Conservation (phyloP, 192 early-diverging fungal species). For the Coemansia sp. region DNA sequence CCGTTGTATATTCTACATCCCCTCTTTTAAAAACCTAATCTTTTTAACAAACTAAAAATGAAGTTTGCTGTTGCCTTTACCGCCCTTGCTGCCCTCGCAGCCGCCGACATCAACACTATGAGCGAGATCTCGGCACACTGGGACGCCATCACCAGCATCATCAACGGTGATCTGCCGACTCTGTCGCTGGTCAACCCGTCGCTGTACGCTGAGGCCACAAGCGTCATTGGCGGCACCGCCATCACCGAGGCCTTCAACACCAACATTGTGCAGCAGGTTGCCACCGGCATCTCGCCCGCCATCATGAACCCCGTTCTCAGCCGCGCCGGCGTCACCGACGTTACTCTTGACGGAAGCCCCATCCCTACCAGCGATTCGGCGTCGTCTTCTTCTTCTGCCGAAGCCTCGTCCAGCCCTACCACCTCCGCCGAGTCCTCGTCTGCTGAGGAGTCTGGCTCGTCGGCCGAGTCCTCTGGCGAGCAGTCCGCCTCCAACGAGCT, state of each 20-base stretch:
- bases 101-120: slow-evolving; percentile 29
- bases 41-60: slow-evolving; percentile 15
- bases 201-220: slow-evolving; percentile 41
- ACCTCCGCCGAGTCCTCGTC: not conserved
- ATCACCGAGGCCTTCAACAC: slow-evolving; percentile 32
- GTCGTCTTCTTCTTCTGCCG: not conserved
- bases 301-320: slow-evolving; percentile 45
- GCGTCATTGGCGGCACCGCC: slow-evolving; percentile 39
- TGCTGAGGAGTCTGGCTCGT: not conserved
- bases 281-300: slow-evolving; percentile 43
- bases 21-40: not conserved
- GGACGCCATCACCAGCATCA: slow-evolving; percentile 29
- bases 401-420: not conserved
- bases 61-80: slow-evolving; percentile 38
- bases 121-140: slow-evolving; percentile 40
- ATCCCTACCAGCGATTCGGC: slow-evolving; percentile 2
- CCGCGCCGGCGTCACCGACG: slow-evolving; percentile 43
- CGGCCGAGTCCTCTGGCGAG: not conserved
- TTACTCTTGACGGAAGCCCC: slow-evolving; percentile 42
- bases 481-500: not conserved
- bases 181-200: slow-evolving; percentile 39
- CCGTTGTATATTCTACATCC: slow-evolving; percentile 1
- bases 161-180: slow-evolving; percentile 35
- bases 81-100: slow-evolving; percentile 13
- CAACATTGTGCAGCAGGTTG: slow-evolving; percentile 43